These are phyloP conservation scores for Crithidia fasciculata DNA, from an alignment of 208 protist species.

Conservation along the genomic window DNA sequence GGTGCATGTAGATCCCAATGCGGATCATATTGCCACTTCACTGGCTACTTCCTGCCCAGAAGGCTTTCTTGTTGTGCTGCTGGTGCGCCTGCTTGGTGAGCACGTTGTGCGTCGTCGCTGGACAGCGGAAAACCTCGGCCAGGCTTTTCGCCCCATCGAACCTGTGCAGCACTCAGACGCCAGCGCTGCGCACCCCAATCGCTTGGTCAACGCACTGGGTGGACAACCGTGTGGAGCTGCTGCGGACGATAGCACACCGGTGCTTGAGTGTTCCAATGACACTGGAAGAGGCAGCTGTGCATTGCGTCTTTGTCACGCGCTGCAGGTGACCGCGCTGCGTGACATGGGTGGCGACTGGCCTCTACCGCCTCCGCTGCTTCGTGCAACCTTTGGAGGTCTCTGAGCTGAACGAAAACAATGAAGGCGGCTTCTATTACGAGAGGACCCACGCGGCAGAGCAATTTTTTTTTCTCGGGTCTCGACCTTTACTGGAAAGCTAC, in stretches of 20 bases:
- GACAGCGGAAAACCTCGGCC: slow-evolving; percentile 21
- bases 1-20: too few relatives aligned
- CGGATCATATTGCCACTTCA: background rate
- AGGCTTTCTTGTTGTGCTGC: slow-evolving; percentile 16
- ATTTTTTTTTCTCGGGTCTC: too few relatives aligned
- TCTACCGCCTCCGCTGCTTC: slow-evolving; percentile 7
- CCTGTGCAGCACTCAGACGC: background rate
- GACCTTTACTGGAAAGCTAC: too few relatives aligned
- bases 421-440: too few relatives aligned
- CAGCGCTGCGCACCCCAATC: background rate
- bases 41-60: background rate
- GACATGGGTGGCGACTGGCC: slow-evolving; percentile 33
- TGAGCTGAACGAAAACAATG: background rate
- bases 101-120: slow-evolving; percentile 36
- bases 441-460: background rate
- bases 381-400: background rate
- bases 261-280: background rate
- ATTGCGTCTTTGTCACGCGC: slow-evolving; percentile 1
- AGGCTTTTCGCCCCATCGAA: slow-evolving; percentile 38
- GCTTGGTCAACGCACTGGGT: slow-evolving; percentile 8
- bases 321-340: slow-evolving; percentile 11
- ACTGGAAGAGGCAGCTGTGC: background rate
- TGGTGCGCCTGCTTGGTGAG: slow-evolving; percentile 33
- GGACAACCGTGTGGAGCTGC: background rate
- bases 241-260: background rate